phyloP scores from a whole-genome alignment of 768 basidiomycete genomes.

The Suillus cothurnatus region DNA sequence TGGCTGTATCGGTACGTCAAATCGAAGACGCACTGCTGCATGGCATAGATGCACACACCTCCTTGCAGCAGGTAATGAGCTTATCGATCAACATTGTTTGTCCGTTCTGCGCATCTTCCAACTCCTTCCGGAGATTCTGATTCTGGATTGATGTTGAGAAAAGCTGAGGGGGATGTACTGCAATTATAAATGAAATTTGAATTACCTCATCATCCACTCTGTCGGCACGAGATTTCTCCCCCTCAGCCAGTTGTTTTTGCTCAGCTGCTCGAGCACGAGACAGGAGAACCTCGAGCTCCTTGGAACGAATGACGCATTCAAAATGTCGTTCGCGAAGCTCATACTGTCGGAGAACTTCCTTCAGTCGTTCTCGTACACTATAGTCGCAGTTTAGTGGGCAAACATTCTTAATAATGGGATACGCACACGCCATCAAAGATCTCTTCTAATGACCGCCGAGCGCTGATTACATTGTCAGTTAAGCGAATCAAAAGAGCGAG shows the following conservation, averaged over 20 bases:
- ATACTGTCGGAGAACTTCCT: conserved; percentile 85
- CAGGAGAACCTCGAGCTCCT: conserved; percentile 86
- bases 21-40: conserved; percentile 11
- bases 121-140: conserved; percentile 68
- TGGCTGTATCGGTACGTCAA: conserved; percentile 48
- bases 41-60: conserved; percentile 51
- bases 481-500: not conserved
- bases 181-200: conserved; percentile 13
- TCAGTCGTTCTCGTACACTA: conserved; percentile 84
- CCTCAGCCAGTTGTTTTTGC: conserved; percentile 80
- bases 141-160: conserved; percentile 42
- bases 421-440: conserved; percentile 87
- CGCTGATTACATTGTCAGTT: conserved; percentile 44
- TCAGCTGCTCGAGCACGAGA: conserved; percentile 88
- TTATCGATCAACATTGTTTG: conserved; percentile 84
- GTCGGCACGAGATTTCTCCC: conserved; percentile 67
- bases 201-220: conserved; percentile 77
- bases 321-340: conserved; percentile 91
- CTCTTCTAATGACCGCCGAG: conserved; percentile 73
- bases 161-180: not conserved
- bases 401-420: conserved; percentile 8
- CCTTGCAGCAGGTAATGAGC: conserved; percentile 83
- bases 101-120: conserved; percentile 78
- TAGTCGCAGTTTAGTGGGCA: not conserved
- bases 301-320: conserved; percentile 89